Percentiles rank a stretch among this genome's conserved stretches.
Conservation (phyloP, 2,329 filamentous ascomycete genomes). For the Stachybotrys chlorohalonatus region DNA sequence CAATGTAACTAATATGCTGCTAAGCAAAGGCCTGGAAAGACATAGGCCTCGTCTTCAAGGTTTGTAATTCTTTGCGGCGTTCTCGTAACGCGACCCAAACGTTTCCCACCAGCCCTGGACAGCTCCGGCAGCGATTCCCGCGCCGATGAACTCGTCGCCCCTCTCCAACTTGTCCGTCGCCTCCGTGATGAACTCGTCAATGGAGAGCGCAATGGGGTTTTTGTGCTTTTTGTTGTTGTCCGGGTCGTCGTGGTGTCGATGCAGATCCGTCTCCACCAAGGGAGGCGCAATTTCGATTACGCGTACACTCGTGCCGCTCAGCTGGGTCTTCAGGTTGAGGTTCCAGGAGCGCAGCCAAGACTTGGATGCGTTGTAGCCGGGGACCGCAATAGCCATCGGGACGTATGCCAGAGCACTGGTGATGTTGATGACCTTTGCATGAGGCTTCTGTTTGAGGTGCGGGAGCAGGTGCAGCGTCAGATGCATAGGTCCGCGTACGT, state of each 20-base stretch:
- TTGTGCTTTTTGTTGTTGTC: constrained; percentile 51
- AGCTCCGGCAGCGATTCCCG: constrained; percentile 29
- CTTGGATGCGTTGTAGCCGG: constrained; percentile 51
- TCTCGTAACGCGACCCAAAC: constrained; percentile 20
- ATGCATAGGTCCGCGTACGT: constrained; percentile 50
- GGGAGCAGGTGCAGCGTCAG: constrained; percentile 37
- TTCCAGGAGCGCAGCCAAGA: constrained; percentile 48
- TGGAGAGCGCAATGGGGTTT: constrained; percentile 28
- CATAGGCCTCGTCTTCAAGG: neutral
- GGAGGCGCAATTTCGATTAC: constrained; percentile 49
- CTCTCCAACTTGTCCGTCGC: constrained; percentile 32
- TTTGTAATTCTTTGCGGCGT: constrained; percentile 1
- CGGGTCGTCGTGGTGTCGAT: constrained; percentile 44
- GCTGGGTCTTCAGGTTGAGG: constrained; percentile 44
- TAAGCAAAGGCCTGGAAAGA: constrained; percentile 12
- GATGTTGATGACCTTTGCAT: constrained; percentile 42
- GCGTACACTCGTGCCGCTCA: constrained; percentile 30
- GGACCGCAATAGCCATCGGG: constrained; percentile 44
- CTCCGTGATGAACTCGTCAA: constrained; percentile 46
- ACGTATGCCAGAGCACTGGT: constrained; percentile 43
- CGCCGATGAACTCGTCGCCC: constrained; percentile 38
- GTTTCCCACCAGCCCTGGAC: constrained; percentile 34
- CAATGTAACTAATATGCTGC: no score
- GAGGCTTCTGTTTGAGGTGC: constrained; percentile 34
- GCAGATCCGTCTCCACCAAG: constrained; percentile 43